These are phyloP conservation scores for Musa troglodytarum DNA, from an alignment of 176 grass and related monocot genomes.

Conservation along the genomic window DNA sequence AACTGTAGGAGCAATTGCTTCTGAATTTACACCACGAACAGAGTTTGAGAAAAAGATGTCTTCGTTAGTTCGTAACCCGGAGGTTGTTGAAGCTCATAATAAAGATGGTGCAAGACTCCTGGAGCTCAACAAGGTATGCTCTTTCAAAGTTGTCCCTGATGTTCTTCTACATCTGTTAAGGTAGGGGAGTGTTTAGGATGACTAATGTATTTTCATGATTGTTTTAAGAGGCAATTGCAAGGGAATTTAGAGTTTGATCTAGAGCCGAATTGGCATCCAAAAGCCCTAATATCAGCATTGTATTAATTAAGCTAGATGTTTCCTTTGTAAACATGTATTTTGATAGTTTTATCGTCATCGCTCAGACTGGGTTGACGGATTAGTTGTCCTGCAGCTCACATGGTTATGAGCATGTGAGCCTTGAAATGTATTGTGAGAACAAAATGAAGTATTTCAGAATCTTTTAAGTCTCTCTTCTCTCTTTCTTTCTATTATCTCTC, in stretches of 20 bases:
- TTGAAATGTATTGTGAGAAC: too few species aligned
- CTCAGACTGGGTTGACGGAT: neutral
- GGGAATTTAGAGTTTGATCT: too few species aligned
- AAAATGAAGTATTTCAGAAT: too few species aligned
- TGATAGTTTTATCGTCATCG: too few species aligned
- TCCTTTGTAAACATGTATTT: too few species aligned
- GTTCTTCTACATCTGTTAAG: neutral
- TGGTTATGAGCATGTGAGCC: too few species aligned
- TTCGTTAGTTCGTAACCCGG: conserved; percentile 30
- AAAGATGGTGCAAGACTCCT: conserved; percentile 84
- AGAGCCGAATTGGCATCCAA: too few species aligned
- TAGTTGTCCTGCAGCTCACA: neutral
- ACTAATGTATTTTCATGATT: too few species aligned
- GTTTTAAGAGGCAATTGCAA: too few species aligned
- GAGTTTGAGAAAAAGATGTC: conserved; percentile 76
- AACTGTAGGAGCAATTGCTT: conserved; percentile 73
- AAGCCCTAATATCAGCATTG: too few species aligned
- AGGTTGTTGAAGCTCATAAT: conserved; percentile 65
- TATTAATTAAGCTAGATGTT: too few species aligned
- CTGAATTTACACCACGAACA: conserved; percentile 60
- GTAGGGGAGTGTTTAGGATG: too few species aligned
- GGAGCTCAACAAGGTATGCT: conserved; percentile 80
- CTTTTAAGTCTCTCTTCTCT: neutral
- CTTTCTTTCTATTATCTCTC: neutral
- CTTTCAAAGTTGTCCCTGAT: neutral